Base-by-base conservation (phyloP, 805 yeast genomes). In the Kazachstania taianensis region DNA sequence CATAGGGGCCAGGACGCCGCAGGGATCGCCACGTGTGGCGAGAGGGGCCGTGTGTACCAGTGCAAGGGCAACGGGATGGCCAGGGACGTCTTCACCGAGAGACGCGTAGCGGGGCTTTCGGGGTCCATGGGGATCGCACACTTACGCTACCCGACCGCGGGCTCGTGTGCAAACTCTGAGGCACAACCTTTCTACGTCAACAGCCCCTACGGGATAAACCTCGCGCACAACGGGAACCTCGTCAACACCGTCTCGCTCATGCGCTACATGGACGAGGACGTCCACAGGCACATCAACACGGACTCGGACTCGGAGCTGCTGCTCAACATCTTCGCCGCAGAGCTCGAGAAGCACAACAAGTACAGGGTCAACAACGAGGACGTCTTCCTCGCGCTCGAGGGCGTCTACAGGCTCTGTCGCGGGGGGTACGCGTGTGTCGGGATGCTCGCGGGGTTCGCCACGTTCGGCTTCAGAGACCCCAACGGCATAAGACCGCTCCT, bases 41-140 rank as follows among this genome's bases (percentile, higher is more conserved):
- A 81, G 30, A 77, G 89, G 42, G 98, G 97, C 45, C 72, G 98
- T 41, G 72, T 92, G 40, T 87, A 84, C 65, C 97, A 89, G 65
- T 92, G 98, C 62, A 92, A 92, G 65, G 98, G 98, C 51, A 89
- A 86, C 60, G 98, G 98, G 46, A 84, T 92, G 95, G 97, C 95
- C 40, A 73, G 94, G 52, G 98, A 92, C 55, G 98, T 92, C 24
- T 92, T 92, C 73, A 85, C 94, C 31, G 82, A 77, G 57, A 62
- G 65, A 30, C 73, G 97, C 54, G 73, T 89, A 72, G 52, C 63
- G 34, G 83, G 83, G 30, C 69, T 92, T 31, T 79, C 80, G 33
- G 98, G 98, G 14, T 81, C 82, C 53, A 83, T 89, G 89, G 98
- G 98, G 42, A 75, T 92, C 46, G 89, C 87, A 22, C 98, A 92